Evolutionary conservation across 2,329 filamentous ascomycete genomes (phyloP).

Genomic region (Colletotrichum acutatum): DNA sequence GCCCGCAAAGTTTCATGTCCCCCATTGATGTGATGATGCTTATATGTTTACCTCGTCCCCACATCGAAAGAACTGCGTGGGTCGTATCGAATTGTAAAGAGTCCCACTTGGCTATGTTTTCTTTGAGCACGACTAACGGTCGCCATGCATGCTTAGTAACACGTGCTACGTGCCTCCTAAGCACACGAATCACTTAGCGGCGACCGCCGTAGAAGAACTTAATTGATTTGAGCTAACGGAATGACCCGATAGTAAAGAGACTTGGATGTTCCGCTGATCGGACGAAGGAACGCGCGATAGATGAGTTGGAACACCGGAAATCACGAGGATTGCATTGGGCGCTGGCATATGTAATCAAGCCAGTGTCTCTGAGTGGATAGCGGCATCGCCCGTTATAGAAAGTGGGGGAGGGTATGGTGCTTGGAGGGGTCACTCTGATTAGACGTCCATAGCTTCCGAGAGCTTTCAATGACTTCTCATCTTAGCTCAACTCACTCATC

Average conservation of each 20-base stretch:
- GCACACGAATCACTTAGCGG: neutral
- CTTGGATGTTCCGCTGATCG: neutral
- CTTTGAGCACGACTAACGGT: neutral
- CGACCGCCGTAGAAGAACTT: neutral
- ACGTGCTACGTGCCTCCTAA: neutral
- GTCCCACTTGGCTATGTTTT: neutral
- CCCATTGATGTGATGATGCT: constrained; percentile 5
- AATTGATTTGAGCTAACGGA: neutral
- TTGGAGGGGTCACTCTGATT: constrained; percentile 21
- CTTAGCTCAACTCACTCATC: neutral
- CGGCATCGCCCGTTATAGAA: constrained; percentile 16
- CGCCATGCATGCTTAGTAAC: neutral
- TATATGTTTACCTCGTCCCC: neutral
- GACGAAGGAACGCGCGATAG: neutral
- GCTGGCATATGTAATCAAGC: neutral
- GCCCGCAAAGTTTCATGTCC: neutral
- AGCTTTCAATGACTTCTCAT: constrained; percentile 17
- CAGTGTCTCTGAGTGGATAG: neutral
- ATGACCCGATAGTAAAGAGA: neutral
- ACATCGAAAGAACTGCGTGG: neutral
- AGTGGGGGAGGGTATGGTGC: constrained; percentile 19
- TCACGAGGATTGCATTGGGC: neutral
- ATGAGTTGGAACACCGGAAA: neutral
- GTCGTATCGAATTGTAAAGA: neutral
- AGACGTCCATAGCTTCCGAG: constrained; percentile 17